These are phyloP conservation scores for Clarireedia sp. DNA, from an alignment of 2,329 filamentous ascomycete species.

Conservation along the genomic window DNA sequence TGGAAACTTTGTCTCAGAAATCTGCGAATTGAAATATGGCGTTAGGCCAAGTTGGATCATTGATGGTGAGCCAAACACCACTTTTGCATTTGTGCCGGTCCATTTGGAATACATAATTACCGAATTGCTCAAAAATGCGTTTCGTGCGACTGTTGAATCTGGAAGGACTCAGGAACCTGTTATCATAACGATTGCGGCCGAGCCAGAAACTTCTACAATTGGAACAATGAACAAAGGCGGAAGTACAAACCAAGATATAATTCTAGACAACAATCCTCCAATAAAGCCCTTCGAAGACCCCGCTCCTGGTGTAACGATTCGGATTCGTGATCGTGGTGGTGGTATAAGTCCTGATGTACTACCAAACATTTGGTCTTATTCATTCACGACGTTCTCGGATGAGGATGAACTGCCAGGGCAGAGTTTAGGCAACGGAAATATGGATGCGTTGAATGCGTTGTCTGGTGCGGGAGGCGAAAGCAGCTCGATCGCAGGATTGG, in stretches of 20 bases:
- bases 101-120: conserved; percentile 97
- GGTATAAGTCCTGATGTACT: conserved; percentile 81
- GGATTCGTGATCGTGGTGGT: conserved; percentile 90
- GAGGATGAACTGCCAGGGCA: conserved; percentile 38
- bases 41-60: conserved; percentile 73
- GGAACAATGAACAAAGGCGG: not conserved
- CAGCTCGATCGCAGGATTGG: conserved; percentile 84
- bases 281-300: conserved; percentile 54
- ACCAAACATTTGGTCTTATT: conserved; percentile 91
- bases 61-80: conserved; percentile 78
- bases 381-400: conserved; percentile 88
- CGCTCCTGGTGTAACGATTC: conserved; percentile 82
- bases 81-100: conserved; percentile 88
- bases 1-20: conserved; percentile 86
- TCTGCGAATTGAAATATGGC: conserved; percentile 94
- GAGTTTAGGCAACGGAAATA: conserved; percentile 36
- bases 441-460: conserved; percentile 68
- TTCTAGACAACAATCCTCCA: conserved; percentile 20
- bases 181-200: conserved; percentile 82
- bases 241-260: too few species aligned
- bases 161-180: conserved; percentile 73
- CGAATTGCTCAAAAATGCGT: conserved; percentile 93
- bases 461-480: conserved; percentile 62
- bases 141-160: conserved; percentile 83
- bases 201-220: conserved; percentile 28